Evolutionary conservation across 768 basidiomycete species (phyloP).

Genomic region (Rubroboletus satanas): DNA sequence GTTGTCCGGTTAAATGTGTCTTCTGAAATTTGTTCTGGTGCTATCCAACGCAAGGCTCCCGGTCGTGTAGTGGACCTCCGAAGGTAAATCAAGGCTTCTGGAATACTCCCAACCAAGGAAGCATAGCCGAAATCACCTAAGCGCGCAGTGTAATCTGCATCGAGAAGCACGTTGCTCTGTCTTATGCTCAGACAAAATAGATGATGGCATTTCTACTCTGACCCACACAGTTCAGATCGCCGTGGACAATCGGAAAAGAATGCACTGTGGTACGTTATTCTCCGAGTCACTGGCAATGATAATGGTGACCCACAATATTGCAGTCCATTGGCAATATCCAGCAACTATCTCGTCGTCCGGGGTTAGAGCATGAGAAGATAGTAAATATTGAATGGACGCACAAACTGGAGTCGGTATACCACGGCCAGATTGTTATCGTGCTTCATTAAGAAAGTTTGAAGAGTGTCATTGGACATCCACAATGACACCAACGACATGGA

Average conservation of each 20-base stretch:
- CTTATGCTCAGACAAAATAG: background rate
- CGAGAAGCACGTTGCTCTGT: background rate
- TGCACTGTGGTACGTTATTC: background rate
- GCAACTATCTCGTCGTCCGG: background rate
- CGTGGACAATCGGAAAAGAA: background rate
- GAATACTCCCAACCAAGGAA: background rate
- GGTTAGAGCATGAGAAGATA: background rate
- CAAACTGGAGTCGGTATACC: background rate
- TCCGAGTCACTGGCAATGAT: background rate
- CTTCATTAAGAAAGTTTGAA: background rate
- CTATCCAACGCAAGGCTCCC: background rate
- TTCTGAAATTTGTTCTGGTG: background rate
- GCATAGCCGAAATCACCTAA: background rate
- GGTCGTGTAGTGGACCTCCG: background rate
- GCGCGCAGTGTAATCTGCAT: background rate
- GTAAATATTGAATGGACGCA: background rate
- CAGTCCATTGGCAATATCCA: background rate
- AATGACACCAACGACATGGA: background rate
- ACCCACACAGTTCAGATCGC: background rate
- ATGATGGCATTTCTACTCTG: background rate
- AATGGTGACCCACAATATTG: background rate
- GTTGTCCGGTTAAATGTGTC: background rate
- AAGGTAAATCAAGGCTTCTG: background rate
- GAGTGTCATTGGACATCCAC: background rate
- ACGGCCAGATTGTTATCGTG: background rate